phyloP scores from a whole-genome alignment of 2,329 filamentous ascomycete genomes.

The Penicillium sp. region DNA sequence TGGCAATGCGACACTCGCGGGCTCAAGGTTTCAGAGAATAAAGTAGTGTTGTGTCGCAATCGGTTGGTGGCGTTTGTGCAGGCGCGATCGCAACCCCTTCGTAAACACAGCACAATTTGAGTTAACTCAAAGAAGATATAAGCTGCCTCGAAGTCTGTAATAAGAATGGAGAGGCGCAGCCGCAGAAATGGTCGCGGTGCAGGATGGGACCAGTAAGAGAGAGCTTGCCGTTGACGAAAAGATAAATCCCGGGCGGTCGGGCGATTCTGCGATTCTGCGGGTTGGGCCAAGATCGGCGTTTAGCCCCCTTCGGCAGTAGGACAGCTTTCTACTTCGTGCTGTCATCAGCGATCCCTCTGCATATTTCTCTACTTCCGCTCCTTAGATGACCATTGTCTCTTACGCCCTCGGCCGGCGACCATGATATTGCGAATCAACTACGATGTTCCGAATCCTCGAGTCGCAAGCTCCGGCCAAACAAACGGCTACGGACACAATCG shows the following conservation, averaged over 20 bases:
- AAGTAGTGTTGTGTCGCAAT: slow-evolving; percentile 18
- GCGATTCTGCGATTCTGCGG: slow-evolving; percentile 19
- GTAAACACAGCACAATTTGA: neutral
- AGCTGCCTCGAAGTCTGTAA: neutral
- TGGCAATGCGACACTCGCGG: slow-evolving; percentile 22
- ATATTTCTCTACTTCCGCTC: slow-evolving; percentile 6
- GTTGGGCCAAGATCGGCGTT: slow-evolving; percentile 16
- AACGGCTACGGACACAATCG: slow-evolving; percentile 92
- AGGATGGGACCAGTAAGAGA: slow-evolving; percentile 8
- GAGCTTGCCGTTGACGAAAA: slow-evolving; percentile 22
- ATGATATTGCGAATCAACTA: slow-evolving; percentile 41
- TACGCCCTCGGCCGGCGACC: slow-evolving; percentile 35
- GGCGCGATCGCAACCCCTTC: slow-evolving; percentile 7
- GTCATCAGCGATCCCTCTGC: slow-evolving; percentile 10
- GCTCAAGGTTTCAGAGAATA: slow-evolving; percentile 2
- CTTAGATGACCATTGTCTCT: slow-evolving; percentile 33
- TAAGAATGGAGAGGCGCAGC: slow-evolving; percentile 7
- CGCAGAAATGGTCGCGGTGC: slow-evolving; percentile 18
- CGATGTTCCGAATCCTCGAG: slow-evolving; percentile 60
- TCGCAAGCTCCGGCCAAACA: slow-evolving; percentile 86
- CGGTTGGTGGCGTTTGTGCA: slow-evolving; percentile 2
- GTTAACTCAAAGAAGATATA: neutral
- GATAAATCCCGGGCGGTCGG: slow-evolving; percentile 24
- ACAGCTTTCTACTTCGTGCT: slow-evolving; percentile 19
- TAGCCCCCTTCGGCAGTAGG: slow-evolving; percentile 22